Evolutionary conservation across 2,329 filamentous ascomycete species (phyloP).

Genomic region (Hypomyces rosellus): DNA sequence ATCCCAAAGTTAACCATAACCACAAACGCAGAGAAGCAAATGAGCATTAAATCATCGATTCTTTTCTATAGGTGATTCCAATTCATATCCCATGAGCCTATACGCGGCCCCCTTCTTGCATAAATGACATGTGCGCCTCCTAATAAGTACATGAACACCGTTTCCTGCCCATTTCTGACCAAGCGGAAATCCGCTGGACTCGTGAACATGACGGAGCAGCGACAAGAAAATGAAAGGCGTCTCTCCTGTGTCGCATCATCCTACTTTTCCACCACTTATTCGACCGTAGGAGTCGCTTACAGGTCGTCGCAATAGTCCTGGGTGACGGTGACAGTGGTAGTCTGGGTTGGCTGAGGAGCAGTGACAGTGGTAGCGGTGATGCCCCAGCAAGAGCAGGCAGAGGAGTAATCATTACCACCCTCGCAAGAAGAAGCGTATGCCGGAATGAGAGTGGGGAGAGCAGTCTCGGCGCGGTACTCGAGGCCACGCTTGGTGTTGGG

Average conservation of each 20-base stretch:
- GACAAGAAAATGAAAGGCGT: neutral
- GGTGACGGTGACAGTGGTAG: slow-evolving; percentile 36
- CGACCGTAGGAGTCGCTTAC: slow-evolving; percentile 7
- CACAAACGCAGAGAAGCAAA: too few relatives aligned
- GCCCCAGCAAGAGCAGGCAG: slow-evolving; percentile 40
- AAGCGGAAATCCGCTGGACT: too few relatives aligned
- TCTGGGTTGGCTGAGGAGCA: slow-evolving; percentile 32
- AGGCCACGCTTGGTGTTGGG: slow-evolving; percentile 22
- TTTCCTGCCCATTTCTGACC: too few relatives aligned
- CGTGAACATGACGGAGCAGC: neutral
- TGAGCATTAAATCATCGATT: too few relatives aligned
- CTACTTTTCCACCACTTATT: neutral
- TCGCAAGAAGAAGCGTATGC: slow-evolving; percentile 35
- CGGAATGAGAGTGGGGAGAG: slow-evolving; percentile 28
- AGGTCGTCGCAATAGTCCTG: slow-evolving; percentile 35
- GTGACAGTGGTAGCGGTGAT: slow-evolving; percentile 34
- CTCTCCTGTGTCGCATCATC: neutral
- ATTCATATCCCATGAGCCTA: too few relatives aligned
- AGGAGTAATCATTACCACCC: slow-evolving; percentile 29
- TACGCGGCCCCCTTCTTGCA: too few relatives aligned
- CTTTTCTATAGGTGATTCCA: too few relatives aligned
- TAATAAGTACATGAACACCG: too few relatives aligned
- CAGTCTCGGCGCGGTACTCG: slow-evolving; percentile 26
- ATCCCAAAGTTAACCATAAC: too few relatives aligned
- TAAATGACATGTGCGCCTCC: too few relatives aligned